Conservation (phyloP, 75 land plant genomes). For the Selaginella tamariscina region DNA sequence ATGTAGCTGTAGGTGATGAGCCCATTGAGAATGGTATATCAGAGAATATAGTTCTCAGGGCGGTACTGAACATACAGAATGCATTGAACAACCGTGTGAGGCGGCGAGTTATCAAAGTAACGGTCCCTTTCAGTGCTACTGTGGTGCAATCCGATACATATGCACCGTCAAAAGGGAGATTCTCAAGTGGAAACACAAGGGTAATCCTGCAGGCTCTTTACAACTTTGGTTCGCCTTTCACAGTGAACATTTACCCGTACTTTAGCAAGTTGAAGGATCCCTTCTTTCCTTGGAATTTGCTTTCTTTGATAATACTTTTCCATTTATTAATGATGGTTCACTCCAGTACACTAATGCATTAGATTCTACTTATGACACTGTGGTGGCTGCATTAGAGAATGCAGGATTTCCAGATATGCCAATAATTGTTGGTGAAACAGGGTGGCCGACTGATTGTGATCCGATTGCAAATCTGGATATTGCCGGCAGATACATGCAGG, state of each 20-base stretch:
- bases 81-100: neutral
- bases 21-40: neutral
- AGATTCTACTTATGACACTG: neutral
- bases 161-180: neutral
- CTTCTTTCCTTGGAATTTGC: neutral
- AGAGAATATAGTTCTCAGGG: neutral
- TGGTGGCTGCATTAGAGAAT: neutral
- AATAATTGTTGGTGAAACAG: slow-evolving; percentile 1
- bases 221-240: neutral
- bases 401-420: slow-evolving; percentile 6
- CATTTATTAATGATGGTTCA: neutral
- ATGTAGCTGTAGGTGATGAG: neutral
- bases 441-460: slow-evolving; percentile 4
- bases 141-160: neutral
- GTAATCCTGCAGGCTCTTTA: neutral
- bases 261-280: neutral
- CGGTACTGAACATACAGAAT: neutral
- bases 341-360: neutral
- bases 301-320: neutral
- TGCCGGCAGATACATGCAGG: neutral
- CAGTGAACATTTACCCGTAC: neutral
- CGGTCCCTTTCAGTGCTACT: neutral
- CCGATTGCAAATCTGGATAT: neutral
- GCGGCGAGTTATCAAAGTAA: neutral
- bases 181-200: neutral